Evolutionary conservation across 2,329 filamentous ascomycete genomes (phyloP).

Genomic region (Penicillium concentricum): DNA sequence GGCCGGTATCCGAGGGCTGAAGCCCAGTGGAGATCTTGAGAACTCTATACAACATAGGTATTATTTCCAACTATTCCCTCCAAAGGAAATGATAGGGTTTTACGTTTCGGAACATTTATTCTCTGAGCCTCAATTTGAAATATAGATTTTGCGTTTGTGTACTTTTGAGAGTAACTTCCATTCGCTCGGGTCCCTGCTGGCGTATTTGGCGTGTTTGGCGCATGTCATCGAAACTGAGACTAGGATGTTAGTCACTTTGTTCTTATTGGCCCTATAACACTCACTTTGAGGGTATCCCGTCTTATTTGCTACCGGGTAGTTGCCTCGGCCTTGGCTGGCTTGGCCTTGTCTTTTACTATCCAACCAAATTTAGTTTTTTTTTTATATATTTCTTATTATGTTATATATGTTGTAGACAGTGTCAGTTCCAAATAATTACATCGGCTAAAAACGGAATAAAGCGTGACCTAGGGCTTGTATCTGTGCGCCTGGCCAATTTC

Average conservation of each 20-base stretch:
- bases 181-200: too few relatives aligned
- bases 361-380: background rate
- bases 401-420: background rate
- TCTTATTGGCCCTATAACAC: too few relatives aligned
- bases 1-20: background rate
- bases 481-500: background rate
- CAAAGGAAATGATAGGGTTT: background rate
- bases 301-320: background rate
- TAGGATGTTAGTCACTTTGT: too few relatives aligned
- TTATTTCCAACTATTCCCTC: background rate
- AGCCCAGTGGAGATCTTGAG: background rate
- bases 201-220: too few relatives aligned
- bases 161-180: too few relatives aligned
- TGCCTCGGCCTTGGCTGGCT: conserved; percentile 1
- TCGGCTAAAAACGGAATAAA: background rate
- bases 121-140: too few relatives aligned
- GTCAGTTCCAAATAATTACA: background rate
- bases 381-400: too few relatives aligned
- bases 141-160: too few relatives aligned
- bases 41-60: background rate
- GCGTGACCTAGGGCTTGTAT: too few relatives aligned
- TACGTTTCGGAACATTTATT: background rate
- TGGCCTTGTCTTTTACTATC: background rate
- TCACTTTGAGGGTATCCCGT: too few relatives aligned
- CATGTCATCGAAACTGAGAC: too few relatives aligned